Percentiles rank a stretch among this genome's conserved stretches.
phyloP scores from a whole-genome alignment of 371 early-diverging fungal species.

The Mucor sp. region DNA sequence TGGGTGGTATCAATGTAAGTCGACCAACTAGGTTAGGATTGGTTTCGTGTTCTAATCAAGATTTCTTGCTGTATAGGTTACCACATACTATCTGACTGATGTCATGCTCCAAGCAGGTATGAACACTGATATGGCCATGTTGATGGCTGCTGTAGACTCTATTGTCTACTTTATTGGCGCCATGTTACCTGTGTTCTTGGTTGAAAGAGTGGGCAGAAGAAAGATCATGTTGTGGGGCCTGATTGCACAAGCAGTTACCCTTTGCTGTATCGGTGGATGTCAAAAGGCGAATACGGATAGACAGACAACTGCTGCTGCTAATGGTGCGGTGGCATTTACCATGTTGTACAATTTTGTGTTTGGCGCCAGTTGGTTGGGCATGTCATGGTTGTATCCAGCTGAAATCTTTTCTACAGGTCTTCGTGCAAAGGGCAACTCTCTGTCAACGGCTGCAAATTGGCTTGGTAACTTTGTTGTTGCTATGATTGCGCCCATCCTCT shows the following conservation, averaged over 20 bases:
- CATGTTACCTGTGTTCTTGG: constrained; percentile 26
- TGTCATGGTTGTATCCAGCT: constrained; percentile 68
- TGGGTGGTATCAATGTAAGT: constrained; percentile 47
- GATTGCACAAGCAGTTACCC: constrained; percentile 22
- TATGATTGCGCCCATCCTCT: constrained; percentile 44
- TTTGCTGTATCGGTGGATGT: constrained; percentile 31
- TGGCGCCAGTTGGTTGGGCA: constrained; percentile 58
- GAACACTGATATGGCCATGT: constrained; percentile 26
- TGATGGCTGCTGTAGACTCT: constrained; percentile 42
- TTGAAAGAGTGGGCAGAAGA: constrained; percentile 30
- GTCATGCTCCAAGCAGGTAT: constrained; percentile 42
- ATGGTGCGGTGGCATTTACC: constrained; percentile 34
- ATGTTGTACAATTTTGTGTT: constrained; percentile 51
- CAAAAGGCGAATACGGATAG: constrained; percentile 20
- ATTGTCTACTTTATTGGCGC: constrained; percentile 46
- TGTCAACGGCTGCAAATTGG: constrained; percentile 69
- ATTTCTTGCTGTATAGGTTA: constrained; percentile 33
- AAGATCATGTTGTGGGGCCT: constrained; percentile 27
- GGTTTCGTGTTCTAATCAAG: constrained; percentile 8
- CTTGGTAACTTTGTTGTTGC: constrained; percentile 50
- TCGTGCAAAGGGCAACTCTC: constrained; percentile 47
- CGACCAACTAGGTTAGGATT: too few relatives aligned
- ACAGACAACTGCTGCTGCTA: constrained; percentile 22
- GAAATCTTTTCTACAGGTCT: constrained; percentile 63
- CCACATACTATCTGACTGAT: constrained; percentile 40